Evolutionary conservation across 176 grass and related monocot genomes (phyloP).

Genomic region (Miscanthus lutarioriparius): DNA sequence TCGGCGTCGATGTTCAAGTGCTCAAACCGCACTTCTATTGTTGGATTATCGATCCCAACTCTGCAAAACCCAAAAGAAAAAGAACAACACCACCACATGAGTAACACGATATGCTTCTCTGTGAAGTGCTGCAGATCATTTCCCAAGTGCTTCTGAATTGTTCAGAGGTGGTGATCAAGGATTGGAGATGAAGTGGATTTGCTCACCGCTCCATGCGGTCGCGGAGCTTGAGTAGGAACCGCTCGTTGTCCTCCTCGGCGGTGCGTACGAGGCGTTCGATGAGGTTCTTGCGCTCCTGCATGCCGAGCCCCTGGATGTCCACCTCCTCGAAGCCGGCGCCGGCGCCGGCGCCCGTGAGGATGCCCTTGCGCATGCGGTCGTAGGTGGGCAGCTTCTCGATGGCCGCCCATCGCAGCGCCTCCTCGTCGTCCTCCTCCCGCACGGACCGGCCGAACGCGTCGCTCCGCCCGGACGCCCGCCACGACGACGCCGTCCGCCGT

Average conservation of each 20-base stretch:
- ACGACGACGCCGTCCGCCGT: constrained; percentile 58
- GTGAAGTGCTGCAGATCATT: no score
- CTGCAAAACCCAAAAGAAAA: constrained; percentile 32
- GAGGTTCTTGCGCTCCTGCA: constrained; percentile 71
- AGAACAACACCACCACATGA: no score
- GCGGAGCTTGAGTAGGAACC: constrained; percentile 84
- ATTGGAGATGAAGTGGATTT: no score
- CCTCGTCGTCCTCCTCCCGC: constrained; percentile 87
- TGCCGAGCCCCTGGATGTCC: constrained; percentile 60
- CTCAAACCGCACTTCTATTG: constrained; percentile 88
- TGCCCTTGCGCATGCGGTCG: constrained; percentile 82
- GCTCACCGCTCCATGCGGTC: constrained; percentile 83
- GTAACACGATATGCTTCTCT: no score
- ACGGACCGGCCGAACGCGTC: constrained; percentile 64
- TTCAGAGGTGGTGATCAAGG: no score
- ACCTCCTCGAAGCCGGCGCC: constrained; percentile 43
- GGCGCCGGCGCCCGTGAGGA: constrained; percentile 28
- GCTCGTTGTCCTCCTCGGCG: constrained; percentile 95
- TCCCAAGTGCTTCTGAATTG: no score
- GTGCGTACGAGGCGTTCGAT: constrained; percentile 75
- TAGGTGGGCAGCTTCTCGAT: constrained; percentile 96
- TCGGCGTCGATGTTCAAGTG: constrained; percentile 75
- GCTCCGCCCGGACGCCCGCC: constrained; percentile 46
- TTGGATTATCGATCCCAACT: constrained; percentile 90
- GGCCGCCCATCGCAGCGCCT: constrained; percentile 88